Evolutionary conservation across 495 filamentous ascomycete genomes (phyloP), one percentile per base, ranked within the genome.

Genomic region (Aspergillus carlsbadensis): DNA sequence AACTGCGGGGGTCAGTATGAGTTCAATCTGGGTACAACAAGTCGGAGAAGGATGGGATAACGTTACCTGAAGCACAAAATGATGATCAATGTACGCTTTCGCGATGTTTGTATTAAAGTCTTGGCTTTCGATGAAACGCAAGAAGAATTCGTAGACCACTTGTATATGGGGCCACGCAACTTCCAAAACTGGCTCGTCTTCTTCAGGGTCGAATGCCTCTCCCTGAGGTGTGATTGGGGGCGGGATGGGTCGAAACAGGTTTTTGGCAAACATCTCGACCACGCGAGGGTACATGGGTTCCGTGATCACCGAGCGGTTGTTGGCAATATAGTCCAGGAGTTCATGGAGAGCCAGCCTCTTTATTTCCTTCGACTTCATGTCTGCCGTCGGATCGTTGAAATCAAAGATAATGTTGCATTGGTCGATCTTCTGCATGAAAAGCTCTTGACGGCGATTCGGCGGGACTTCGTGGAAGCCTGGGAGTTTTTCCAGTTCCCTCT

Each of bases 291-390:
- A 99, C 94, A 99, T 99, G 37, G 93, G 88, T 69, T 99, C 94
- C 1, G 93, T 97, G 68, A 99, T 98, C 62, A 99, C 94, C 60
- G 95, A 92, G 36, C 94, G 85, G 65, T 99, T 99, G 70, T 97
- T 97, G 61, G 94, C 93, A 47, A 99, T 93, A 66, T 99, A 99
- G 69, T 99, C 94, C 46, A 99, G 80, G 26, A 99, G 81, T 67
- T 99, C 94, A 65, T 99, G 94, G 39, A 99, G 83, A 43, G 94
- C 95, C 65, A 99, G 75, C 62, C 94, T 84, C 81, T 99, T 99
- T 80, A 99, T 97, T 74, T 99, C 94, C 72, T 99, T 99, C n/a
- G 93, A 96, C 70, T 98, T 98, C 93, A 98, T 98, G 65, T 99
- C 94, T 50, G 87, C 92, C 57, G 90, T 95, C 36, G 95, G 91